These are phyloP conservation scores for Spencermartinsiella europaea DNA, from an alignment of 805 yeast species.

Conservation along the genomic window DNA sequence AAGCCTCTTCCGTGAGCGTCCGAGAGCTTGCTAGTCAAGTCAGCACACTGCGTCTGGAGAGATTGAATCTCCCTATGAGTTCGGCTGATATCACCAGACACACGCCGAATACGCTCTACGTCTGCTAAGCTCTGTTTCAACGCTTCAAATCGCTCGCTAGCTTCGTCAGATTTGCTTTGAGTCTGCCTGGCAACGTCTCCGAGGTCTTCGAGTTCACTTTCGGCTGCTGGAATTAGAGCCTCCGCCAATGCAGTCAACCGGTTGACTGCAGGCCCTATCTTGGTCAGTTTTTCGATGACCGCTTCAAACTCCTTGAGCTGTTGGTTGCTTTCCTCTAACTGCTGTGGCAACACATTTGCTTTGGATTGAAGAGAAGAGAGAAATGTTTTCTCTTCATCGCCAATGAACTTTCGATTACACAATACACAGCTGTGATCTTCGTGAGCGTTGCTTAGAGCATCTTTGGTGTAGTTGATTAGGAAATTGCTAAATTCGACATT, in stretches of 20 bases:
- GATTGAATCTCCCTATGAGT: constrained; percentile 25
- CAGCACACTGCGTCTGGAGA: constrained; percentile 22
- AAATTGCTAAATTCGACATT: constrained; percentile 65
- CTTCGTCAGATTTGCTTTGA: constrained; percentile 6
- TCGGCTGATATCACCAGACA: constrained; percentile 27
- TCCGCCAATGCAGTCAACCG: constrained; percentile 12
- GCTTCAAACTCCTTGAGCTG: constrained; percentile 22
- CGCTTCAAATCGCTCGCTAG: constrained; percentile 12
- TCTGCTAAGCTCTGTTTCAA: constrained; percentile 19
- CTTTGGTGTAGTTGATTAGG: constrained; percentile 60
- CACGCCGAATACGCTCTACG: constrained; percentile 28
- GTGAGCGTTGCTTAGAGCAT: constrained; percentile 62
- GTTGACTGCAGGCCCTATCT: constrained; percentile 10
- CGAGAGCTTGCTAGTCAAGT: constrained; percentile 26
- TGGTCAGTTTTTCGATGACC: constrained; percentile 22
- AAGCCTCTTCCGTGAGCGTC: constrained; percentile 14
- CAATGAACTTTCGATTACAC: constrained; percentile 64
- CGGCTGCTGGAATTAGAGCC: constrained; percentile 16
- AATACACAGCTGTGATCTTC: constrained; percentile 55
- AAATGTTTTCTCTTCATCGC: constrained; percentile 26
- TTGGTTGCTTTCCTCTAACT: background rate
- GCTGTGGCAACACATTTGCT: background rate
- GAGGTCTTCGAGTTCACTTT: constrained; percentile 19
- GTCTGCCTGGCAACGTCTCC: constrained; percentile 27
- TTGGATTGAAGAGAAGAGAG: constrained; percentile 8